phyloP scores from a whole-genome alignment of 202 grass and related monocot genomes.

The Setaria viridis region DNA sequence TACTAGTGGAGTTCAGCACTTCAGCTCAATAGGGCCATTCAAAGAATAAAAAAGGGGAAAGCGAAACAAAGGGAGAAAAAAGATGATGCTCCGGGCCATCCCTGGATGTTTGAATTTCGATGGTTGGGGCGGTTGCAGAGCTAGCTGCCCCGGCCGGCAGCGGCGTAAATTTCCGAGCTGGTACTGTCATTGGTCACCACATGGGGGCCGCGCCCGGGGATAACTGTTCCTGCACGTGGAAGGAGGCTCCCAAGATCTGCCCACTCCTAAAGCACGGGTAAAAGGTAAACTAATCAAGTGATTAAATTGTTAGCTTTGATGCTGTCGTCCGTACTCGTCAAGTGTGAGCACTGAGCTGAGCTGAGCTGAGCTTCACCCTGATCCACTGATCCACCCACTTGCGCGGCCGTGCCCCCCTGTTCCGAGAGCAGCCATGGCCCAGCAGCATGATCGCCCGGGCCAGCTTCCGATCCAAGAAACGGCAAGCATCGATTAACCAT shows the following conservation, averaged over 20 bases:
- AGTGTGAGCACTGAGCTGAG: neutral
- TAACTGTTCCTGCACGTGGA: constrained; percentile 49
- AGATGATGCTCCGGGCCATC: neutral
- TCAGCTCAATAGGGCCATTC: neutral
- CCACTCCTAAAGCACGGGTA: neutral
- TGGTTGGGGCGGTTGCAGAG: constrained; percentile 11
- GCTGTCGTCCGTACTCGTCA: neutral
- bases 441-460: neutral
- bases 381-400: neutral
- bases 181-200: constrained; percentile 22
- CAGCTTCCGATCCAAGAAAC: neutral
- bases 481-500: neutral
- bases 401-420: neutral
- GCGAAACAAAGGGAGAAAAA: neutral
- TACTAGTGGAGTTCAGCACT: neutral
- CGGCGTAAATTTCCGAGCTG: constrained; percentile 46
- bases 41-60: neutral
- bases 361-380: neutral
- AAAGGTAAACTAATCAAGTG: neutral
- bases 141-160: constrained; percentile 19
- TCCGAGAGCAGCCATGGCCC: constrained; percentile 4
- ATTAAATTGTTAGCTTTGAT: neutral
- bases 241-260: constrained; percentile 18
- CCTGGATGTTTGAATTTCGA: constrained; percentile 15
- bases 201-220: neutral